A percentile compares a stretch with the other conserved stretches of the same genome.
These are phyloP conservation scores for Raddia distichophylla DNA, from an alignment of 176 grass and related monocot genomes.

Conservation along the genomic window DNA sequence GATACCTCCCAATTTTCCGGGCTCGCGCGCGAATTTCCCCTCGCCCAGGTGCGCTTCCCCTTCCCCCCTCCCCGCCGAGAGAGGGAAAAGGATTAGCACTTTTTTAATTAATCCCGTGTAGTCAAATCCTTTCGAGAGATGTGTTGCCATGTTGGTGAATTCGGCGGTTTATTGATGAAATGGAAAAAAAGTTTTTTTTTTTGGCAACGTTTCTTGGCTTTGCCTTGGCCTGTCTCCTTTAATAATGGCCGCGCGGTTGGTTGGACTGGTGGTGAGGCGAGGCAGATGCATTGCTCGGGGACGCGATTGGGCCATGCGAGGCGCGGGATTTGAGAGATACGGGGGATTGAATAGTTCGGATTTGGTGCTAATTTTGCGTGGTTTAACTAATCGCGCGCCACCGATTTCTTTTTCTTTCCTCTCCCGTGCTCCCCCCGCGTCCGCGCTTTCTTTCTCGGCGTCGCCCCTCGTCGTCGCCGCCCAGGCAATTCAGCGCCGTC, in stretches of 20 bases:
- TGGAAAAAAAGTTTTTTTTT: background rate
- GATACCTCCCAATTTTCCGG: constrained; percentile 33
- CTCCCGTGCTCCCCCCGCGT: constrained; percentile 27
- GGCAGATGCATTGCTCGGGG: constrained; percentile 50
- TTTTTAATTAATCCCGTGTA: constrained; percentile 1
- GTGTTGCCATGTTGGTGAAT: constrained; percentile 32
- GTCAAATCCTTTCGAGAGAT: constrained; percentile 42
- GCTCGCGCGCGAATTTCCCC: constrained; percentile 30
- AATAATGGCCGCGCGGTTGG: constrained; percentile 49
- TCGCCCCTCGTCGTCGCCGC: constrained; percentile 16
- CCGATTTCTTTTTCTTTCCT: background rate
- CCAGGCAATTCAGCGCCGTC: constrained; percentile 44
- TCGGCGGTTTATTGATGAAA: background rate
- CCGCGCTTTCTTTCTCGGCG: constrained; percentile 35
- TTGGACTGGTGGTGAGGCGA: constrained; percentile 27
- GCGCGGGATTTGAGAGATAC: constrained; percentile 53
- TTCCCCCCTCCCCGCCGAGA: background rate
- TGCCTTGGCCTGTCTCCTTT: constrained; percentile 31
- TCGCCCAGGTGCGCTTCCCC: constrained; percentile 49
- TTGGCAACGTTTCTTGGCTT: constrained; percentile 33
- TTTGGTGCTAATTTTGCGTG: constrained; percentile 51
- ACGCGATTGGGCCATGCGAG: constrained; percentile 39
- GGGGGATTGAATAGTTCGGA: constrained; percentile 46
- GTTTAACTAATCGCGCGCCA: constrained; percentile 32
- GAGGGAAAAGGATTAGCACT: no score